Conservation (phyloP, 176 grass and related monocot genomes). For the Aegilops speltoides region DNA sequence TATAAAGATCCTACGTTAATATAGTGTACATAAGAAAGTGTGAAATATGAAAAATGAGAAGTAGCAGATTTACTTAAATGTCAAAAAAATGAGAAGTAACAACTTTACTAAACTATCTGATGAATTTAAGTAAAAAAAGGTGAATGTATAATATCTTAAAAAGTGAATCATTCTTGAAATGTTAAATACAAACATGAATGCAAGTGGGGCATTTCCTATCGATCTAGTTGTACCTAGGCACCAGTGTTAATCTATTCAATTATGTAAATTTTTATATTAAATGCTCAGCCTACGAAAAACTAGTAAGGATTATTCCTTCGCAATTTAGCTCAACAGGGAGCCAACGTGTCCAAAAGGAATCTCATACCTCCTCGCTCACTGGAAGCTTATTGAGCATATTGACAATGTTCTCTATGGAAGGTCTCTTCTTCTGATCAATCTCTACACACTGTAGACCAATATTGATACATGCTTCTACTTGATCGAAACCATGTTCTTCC, state of each 20-base stretch:
- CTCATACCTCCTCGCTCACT: neutral
- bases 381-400: neutral
- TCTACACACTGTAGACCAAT: neutral
- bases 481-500: neutral
- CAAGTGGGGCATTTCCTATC: neutral
- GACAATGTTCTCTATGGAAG: neutral
- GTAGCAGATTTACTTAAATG: too few relatives aligned
- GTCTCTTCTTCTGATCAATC: neutral
- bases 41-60: neutral
- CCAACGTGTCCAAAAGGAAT: neutral
- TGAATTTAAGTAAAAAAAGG: neutral
- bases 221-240: neutral
- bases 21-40: neutral
- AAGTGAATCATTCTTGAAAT: neutral
- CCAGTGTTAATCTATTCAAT: neutral
- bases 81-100: too few relatives aligned
- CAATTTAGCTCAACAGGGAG: neutral
- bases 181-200: neutral
- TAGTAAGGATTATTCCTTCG: neutral
- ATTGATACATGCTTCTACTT: neutral
- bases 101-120: too few relatives aligned
- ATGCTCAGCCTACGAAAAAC: neutral
- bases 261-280: neutral
- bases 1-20: neutral
- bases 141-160: neutral